phyloP scores from a whole-genome alignment of 768 basidiomycete species.

The Termitomyces titanicus region DNA sequence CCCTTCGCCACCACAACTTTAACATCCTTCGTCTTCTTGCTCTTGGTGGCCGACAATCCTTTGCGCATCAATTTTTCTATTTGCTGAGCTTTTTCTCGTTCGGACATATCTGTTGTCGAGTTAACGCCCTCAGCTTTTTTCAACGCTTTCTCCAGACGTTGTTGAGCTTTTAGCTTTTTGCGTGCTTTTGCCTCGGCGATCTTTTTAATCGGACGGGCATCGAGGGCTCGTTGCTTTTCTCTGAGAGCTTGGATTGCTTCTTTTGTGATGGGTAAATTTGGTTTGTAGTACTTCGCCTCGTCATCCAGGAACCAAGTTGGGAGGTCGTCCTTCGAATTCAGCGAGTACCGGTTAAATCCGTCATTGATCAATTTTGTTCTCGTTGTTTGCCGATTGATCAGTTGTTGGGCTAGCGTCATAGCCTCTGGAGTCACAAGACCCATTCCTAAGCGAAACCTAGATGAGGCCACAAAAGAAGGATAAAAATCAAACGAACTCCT shows the following conservation, averaged over 20 bases:
- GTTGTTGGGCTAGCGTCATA: slow-evolving; percentile 83
- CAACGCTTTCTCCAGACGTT: slow-evolving; percentile 85
- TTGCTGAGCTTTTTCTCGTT: slow-evolving; percentile 90
- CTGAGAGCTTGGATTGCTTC: slow-evolving; percentile 85
- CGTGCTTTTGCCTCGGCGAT: slow-evolving; percentile 97
- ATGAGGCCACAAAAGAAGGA: slow-evolving; percentile 3
- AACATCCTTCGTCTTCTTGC: slow-evolving; percentile 63
- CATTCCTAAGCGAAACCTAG: slow-evolving; percentile 45
- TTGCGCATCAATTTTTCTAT: slow-evolving; percentile 91
- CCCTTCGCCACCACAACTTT: slow-evolving; percentile 94
- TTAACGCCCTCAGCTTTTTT: slow-evolving; percentile 96
- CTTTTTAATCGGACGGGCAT: slow-evolving; percentile 98
- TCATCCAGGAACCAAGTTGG: slow-evolving; percentile 98
- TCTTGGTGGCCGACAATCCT: slow-evolving; percentile 64
- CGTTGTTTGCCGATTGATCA: slow-evolving; percentile 89
- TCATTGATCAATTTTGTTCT: slow-evolving; percentile 88
- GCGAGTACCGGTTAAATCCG: slow-evolving; percentile 92
- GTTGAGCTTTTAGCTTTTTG: slow-evolving; percentile 88
- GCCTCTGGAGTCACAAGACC: slow-evolving; percentile 88
- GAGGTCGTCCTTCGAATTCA: slow-evolving; percentile 87
- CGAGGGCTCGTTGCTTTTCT: slow-evolving; percentile 88
- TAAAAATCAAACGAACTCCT: slow-evolving; percentile 42
- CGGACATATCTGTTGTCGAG: slow-evolving; percentile 84
- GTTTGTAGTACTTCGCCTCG: slow-evolving; percentile 87
- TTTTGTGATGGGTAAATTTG: slow-evolving; percentile 95